Conservation (phyloP, 2,329 filamentous ascomycete species). For the Monilinia fructigena region DNA sequence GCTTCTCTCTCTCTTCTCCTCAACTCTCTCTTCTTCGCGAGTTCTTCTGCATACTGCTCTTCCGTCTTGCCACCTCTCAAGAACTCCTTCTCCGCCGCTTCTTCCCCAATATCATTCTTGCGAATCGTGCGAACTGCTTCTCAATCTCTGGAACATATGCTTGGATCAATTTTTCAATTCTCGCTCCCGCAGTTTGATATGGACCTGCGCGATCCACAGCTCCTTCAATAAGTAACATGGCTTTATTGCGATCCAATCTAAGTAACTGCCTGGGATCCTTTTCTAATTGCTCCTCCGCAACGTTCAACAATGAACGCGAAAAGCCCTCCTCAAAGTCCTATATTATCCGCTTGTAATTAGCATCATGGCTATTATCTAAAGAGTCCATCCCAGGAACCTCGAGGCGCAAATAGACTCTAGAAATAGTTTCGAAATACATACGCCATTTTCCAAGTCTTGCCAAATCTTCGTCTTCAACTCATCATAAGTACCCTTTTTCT, state of each 20-base stretch:
- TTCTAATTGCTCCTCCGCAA: constrained; percentile 73
- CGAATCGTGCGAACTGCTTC: constrained; percentile 67
- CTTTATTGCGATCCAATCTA: constrained; percentile 70
- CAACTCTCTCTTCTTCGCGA: constrained; percentile 57
- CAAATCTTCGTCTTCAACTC: constrained; percentile 73
- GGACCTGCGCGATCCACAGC: constrained; percentile 74
- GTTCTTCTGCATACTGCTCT: constrained; percentile 69
- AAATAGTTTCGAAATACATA: constrained; percentile 42
- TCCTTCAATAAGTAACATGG: constrained; percentile 73
- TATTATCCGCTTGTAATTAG: constrained; percentile 20
- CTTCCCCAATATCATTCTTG: constrained; percentile 65
- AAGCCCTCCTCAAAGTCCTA: constrained; percentile 71
- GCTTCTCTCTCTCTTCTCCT: constrained; percentile 64
- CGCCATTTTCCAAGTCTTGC: constrained; percentile 69
- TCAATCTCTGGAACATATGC: constrained; percentile 62
- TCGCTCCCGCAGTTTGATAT: constrained; percentile 68
- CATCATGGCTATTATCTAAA: not conserved
- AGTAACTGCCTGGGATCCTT: constrained; percentile 70
- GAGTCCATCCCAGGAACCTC: not conserved
- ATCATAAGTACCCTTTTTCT: constrained; percentile 84
- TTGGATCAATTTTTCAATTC: constrained; percentile 68
- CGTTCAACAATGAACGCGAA: constrained; percentile 63
- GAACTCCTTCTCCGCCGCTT: constrained; percentile 64
- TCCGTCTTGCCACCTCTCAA: constrained; percentile 68
- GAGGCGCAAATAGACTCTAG: not conserved